These are phyloP conservation scores for Kodamaea sp. DNA, from an alignment of 1,139 yeast species.

Conservation along the genomic window DNA sequence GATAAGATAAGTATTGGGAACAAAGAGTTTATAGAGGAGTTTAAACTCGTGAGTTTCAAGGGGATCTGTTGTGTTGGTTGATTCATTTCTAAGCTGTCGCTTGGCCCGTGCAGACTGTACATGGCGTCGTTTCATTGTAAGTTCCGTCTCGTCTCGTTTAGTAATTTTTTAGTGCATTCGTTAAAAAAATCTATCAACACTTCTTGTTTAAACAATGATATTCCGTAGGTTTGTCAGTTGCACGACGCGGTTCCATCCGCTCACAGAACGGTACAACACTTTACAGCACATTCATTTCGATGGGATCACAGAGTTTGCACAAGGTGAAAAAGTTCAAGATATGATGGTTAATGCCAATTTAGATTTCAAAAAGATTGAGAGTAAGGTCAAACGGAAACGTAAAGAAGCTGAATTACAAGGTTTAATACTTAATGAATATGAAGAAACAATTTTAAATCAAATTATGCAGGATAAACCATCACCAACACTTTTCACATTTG, in stretches of 20 bases:
- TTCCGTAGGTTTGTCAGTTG: slow-evolving; percentile 11
- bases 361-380: slow-evolving; percentile 54
- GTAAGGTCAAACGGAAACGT: slow-evolving; percentile 43
- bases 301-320: slow-evolving; percentile 49
- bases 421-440: slow-evolving; percentile 42
- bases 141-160: background rate
- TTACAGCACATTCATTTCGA: slow-evolving; percentile 64
- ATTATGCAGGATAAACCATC: slow-evolving; percentile 53
- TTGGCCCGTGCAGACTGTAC: slow-evolving; percentile 1
- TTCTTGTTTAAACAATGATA: slow-evolving; percentile 3
- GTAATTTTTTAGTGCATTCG: too few species aligned
- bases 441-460: slow-evolving; percentile 39
- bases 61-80: slow-evolving; percentile 2
- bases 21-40: slow-evolving; percentile 32
- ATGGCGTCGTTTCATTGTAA: background rate
- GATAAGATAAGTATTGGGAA: slow-evolving; percentile 31
- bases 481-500: slow-evolving; percentile 71
- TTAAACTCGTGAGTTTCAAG: slow-evolving; percentile 25
- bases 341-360: slow-evolving; percentile 57
- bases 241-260: slow-evolving; percentile 27
- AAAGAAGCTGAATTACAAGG: slow-evolving; percentile 37
- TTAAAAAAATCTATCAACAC: background rate
- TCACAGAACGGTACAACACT: slow-evolving; percentile 33
- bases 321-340: slow-evolving; percentile 64
- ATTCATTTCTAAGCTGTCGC: background rate